Evolutionary conservation across 768 basidiomycete genomes (phyloP).

Genomic region (Mycena galopus): DNA sequence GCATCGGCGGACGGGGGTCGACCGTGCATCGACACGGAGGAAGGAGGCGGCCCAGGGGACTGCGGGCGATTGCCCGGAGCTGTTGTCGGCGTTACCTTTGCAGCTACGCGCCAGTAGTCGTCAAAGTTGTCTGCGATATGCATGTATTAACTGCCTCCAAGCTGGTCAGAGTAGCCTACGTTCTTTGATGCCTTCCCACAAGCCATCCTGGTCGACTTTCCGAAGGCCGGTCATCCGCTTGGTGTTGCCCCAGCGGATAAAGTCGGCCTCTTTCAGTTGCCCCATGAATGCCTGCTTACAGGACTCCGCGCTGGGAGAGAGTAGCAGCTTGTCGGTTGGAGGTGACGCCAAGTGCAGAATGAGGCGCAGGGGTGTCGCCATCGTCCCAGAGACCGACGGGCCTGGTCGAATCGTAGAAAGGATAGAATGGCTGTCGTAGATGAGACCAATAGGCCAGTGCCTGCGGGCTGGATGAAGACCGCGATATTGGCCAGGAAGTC

Average conservation of each 20-base stretch:
- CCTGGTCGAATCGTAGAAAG: constrained; percentile 68
- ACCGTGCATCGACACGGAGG: constrained; percentile 71
- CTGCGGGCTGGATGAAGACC: constrained; percentile 55
- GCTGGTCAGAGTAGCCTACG: constrained; percentile 68
- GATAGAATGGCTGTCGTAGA: constrained; percentile 89
- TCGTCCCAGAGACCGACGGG: constrained; percentile 54
- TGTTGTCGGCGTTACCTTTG: constrained; percentile 91
- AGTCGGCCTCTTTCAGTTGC: constrained; percentile 96
- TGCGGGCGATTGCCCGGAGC: constrained; percentile 66
- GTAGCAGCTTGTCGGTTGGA: constrained; percentile 86
- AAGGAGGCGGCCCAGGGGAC: constrained; percentile 65
- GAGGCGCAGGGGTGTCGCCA: constrained; percentile 76
- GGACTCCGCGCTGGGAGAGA: constrained; percentile 84
- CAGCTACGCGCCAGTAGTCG: constrained; percentile 92
- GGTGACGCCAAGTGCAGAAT: constrained; percentile 90
- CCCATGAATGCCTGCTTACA: constrained; percentile 97
- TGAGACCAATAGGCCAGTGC: constrained; percentile 98
- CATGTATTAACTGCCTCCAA: constrained; percentile 6
- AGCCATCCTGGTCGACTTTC: constrained; percentile 93
- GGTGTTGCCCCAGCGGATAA: constrained; percentile 96
- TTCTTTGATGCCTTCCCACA: constrained; percentile 97
- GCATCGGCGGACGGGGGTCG: constrained; percentile 76
- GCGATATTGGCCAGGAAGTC: not conserved
- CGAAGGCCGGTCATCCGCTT: constrained; percentile 92
- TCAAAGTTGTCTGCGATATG: constrained; percentile 88